These are phyloP conservation scores for Debaryomyces castellii DNA, from an alignment of 805 yeast genomes.

Conservation along the genomic window DNA sequence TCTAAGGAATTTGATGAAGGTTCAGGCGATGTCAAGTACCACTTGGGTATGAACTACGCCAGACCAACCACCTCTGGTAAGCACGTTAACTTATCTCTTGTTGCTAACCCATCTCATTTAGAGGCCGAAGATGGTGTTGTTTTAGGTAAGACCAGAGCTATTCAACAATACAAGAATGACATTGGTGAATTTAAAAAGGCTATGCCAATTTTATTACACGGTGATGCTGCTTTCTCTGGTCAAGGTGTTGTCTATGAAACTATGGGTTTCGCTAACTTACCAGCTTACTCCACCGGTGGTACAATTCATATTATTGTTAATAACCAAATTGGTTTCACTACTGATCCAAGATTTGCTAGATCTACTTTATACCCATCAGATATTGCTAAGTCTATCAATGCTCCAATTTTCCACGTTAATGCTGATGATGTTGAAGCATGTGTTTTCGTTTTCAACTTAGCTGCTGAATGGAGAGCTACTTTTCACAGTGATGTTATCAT, in stretches of 20 bases:
- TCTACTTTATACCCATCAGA: conserved; percentile 98
- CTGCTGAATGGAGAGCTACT: conserved; percentile 97
- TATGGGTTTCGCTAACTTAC: conserved; percentile 88
- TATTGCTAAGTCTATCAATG: conserved; percentile 92
- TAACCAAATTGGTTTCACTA: conserved; percentile 99
- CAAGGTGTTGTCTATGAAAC: conserved; percentile 99
- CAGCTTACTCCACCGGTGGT: conserved; percentile 98
- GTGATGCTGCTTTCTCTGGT: conserved; percentile 98
- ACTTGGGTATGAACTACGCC: conserved; percentile 97
- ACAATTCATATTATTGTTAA: conserved; percentile 93
- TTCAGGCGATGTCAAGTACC: conserved; percentile 98
- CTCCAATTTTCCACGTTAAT: conserved; percentile 98
- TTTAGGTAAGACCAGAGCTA: conserved; percentile 95
- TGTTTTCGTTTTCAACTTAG: conserved; percentile 87
- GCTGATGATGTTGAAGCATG: conserved; percentile 97
- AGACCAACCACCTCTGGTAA: conserved; percentile 99
- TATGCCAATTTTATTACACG: conserved; percentile 89
- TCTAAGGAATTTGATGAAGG: conserved; percentile 90
- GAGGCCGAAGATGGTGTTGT: conserved; percentile 99
- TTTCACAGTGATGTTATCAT: conserved; percentile 96
- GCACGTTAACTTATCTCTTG: conserved; percentile 90
- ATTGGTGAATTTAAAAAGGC: conserved; percentile 83
- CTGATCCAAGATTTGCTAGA: conserved; percentile 96
- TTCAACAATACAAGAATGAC: conserved; percentile 88
- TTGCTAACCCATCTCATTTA: conserved; percentile 98